These are phyloP conservation scores for Nakaseomyces kungkrabaensis DNA, from an alignment of 1,139 yeast genomes.

Conservation along the genomic window DNA sequence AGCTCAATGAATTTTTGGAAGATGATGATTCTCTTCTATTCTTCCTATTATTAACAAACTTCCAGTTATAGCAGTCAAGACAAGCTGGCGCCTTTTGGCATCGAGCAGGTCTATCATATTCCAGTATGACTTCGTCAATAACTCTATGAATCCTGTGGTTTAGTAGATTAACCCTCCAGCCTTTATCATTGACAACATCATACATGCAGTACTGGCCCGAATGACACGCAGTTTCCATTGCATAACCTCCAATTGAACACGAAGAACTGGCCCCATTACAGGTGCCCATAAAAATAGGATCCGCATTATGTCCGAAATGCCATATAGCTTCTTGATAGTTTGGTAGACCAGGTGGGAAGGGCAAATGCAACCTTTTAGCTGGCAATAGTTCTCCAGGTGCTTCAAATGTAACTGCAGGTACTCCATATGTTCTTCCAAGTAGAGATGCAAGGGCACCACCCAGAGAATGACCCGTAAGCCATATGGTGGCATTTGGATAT, in stretches of 20 bases:
- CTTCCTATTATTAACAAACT: conserved; percentile 33
- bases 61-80: conserved; percentile 88
- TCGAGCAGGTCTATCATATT: conserved; percentile 66
- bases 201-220: conserved; percentile 82
- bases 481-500: conserved; percentile 66
- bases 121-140: conserved; percentile 66
- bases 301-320: conserved; percentile 96
- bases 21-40: conserved; percentile 35
- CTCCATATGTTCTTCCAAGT: conserved; percentile 79
- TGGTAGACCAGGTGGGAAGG: conserved; percentile 88
- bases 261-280: conserved; percentile 91
- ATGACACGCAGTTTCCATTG: conserved; percentile 95
- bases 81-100: conserved; percentile 74
- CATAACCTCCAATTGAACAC: conserved; percentile 90
- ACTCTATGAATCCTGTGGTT: conserved; percentile 90
- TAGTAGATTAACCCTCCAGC: conserved; percentile 83
- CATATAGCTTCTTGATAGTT: conserved; percentile 70
- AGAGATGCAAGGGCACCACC: conserved; percentile 85
- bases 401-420: conserved; percentile 84
- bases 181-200: conserved; percentile 80
- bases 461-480: conserved; percentile 93
- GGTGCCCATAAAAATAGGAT: conserved; percentile 93
- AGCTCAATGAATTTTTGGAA: conserved; percentile 15
- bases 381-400: conserved; percentile 92
- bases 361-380: conserved; percentile 72